Conservation (phyloP, 2,329 filamentous ascomycete genomes). For the Didymella pinodella region DNA sequence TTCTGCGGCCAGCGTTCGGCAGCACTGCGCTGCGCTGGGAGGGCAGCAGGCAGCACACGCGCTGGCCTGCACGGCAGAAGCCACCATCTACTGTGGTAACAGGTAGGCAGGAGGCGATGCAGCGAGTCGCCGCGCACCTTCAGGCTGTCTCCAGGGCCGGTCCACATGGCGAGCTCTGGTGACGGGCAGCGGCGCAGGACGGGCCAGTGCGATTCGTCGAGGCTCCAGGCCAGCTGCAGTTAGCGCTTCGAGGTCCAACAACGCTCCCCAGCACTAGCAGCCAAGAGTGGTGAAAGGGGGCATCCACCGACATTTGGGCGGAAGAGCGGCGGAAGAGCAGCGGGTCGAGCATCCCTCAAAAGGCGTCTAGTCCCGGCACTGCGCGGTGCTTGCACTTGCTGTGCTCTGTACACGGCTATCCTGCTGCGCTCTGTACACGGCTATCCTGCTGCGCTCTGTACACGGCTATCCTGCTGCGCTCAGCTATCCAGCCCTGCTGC, state of each 20-base stretch:
- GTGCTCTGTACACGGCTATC: background rate
- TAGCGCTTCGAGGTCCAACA: constrained; percentile 33
- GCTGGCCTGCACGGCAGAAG: background rate
- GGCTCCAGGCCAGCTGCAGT: constrained; percentile 23
- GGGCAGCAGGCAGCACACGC: background rate
- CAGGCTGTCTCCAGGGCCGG: constrained; percentile 13
- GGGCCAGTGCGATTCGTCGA: constrained; percentile 22
- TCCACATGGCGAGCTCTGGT: constrained; percentile 18
- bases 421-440: background rate
- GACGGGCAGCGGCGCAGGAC: constrained; percentile 20
- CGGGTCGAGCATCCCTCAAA: constrained; percentile 21
- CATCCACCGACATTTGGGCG: constrained; percentile 26
- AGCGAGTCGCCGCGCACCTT: constrained; percentile 2
- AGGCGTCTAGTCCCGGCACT: constrained; percentile 19
- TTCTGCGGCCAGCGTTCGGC: constrained; percentile 1
- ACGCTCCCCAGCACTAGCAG: constrained; percentile 25
- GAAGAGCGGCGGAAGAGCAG: constrained; percentile 17
- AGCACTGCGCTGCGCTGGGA: background rate
- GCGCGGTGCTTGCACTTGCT: constrained; percentile 9
- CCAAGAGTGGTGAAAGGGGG: constrained; percentile 40
- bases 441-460: too few species aligned
- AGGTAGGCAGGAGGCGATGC: background rate
- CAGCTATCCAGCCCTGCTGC: too few species aligned
- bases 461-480: too few species aligned
- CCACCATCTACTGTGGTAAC: background rate